These are phyloP conservation scores for Penicillium daleae DNA, from an alignment of 495 filamentous ascomycete genomes.

Conservation along the genomic window DNA sequence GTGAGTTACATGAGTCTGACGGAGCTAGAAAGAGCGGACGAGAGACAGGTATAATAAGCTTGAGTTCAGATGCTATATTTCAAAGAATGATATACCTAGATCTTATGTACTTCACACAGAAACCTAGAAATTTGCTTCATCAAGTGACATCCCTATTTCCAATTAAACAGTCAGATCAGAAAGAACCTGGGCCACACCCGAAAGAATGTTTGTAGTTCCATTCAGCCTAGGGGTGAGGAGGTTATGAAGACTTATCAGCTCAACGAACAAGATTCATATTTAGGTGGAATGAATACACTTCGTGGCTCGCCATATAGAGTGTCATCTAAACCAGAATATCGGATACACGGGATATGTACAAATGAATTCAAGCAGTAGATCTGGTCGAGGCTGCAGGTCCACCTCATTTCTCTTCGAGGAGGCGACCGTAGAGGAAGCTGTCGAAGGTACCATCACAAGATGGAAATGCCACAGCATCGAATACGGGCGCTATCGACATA, in stretches of 20 bases:
- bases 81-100: too few relatives aligned
- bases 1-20: constrained; percentile 3
- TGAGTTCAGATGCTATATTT: neutral
- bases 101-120: too few relatives aligned
- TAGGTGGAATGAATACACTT: neutral
- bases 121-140: too few relatives aligned
- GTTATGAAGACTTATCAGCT: too few relatives aligned
- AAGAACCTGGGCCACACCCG: too few relatives aligned
- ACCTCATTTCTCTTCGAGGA: neutral
- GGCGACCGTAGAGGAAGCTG: neutral
- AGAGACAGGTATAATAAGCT: neutral
- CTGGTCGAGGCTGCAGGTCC: neutral
- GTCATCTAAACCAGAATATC: neutral
- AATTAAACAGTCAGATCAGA: too few relatives aligned
- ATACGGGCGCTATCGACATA: constrained; percentile 72
- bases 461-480: constrained; percentile 79
- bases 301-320: neutral
- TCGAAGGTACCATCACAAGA: constrained; percentile 57
- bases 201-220: too few relatives aligned
- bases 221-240: neutral
- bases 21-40: neutral
- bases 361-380: neutral
- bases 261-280: too few relatives aligned
- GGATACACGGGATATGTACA: neutral
- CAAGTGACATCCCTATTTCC: too few relatives aligned